Evolutionary conservation across 176 grass and related monocot species (phyloP), one percentile per base, ranked within the genome.

Genomic region (Raddia distichophylla): DNA sequence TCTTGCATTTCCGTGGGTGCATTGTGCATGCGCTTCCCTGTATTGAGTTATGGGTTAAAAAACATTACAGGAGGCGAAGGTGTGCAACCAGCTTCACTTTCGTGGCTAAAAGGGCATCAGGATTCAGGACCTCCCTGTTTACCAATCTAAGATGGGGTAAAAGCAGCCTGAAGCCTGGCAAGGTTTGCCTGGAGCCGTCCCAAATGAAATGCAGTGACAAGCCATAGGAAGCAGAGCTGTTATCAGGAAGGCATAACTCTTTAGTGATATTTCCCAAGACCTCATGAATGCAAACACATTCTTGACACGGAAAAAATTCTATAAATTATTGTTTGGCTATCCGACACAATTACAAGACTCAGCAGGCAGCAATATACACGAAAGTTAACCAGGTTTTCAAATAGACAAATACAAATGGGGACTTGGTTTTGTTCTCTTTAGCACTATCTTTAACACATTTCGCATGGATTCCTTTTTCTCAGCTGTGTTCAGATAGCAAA

Each of bases 211-310:
- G 95, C 92, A 46, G 66, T 90, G 32, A 89, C 37, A 71, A 98
- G 79, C 95, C 92, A 93, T 53, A 98, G 6, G 50, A 98, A 89
- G 83, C 92, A 98, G 64, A 98, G 84, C 95, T 98, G 91, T 51
- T 58, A 72, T 37, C 35, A 91, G 45, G 5, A 10, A 76, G n/a
- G 18, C 17, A 5, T 20, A 49, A 20, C 0, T 46, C 10, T 60
- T 85, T 17, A 73, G 15, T 59, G 5, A 56, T 35, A 46, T 42
- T 13, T 76, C 5, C 16, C 37, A 64, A 40, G 18, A 77, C 18
- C 3, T 33, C 19, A 15, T 18, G 61, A 70, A 70, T 27, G 12
- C n/a, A 17, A 37, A 35, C 71, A 18, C 2, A 50, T 59, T 19
- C 53, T 50, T 35, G 22, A n/a, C 18, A 34, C 42, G 1, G 1